Evolutionary conservation across 352 stramenopile species (phyloP).

Genomic region (Phytophthora pisi): DNA sequence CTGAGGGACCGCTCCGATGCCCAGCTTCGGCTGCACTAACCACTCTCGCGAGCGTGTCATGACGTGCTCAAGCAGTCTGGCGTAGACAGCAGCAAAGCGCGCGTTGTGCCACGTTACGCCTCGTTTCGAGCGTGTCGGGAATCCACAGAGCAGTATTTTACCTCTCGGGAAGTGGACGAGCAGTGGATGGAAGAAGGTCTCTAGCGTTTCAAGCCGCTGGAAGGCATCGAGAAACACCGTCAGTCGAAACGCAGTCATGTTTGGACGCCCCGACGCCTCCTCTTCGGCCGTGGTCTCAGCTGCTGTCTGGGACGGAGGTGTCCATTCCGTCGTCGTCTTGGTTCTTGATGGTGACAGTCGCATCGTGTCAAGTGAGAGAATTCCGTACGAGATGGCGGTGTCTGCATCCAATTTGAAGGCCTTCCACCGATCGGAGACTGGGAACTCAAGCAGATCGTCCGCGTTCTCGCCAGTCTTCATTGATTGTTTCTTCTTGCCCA

Average conservation of each 20-base stretch:
- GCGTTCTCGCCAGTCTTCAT: conserved; percentile 15
- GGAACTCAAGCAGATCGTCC: conserved; percentile 41
- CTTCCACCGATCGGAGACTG: conserved; percentile 44
- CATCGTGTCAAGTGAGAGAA: conserved; percentile 48
- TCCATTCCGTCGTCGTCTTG: conserved; percentile 6
- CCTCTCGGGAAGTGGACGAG: conserved; percentile 64
- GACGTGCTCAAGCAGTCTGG: conserved; percentile 56
- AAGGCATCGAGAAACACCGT: conserved; percentile 75
- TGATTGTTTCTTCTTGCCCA: conserved; percentile 20
- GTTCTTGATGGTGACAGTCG: conserved; percentile 10
- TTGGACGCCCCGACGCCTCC: conserved; percentile 1
- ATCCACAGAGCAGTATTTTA: conserved; percentile 70
- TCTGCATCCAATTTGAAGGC: conserved; percentile 52
- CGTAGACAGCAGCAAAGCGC: conserved; percentile 50
- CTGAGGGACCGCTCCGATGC: conserved; percentile 62
- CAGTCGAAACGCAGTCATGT: conserved; percentile 47
- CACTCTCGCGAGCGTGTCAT: conserved; percentile 61
- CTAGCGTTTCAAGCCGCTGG: conserved; percentile 64
- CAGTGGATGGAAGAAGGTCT: conserved; percentile 61
- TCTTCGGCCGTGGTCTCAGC: conserved; percentile 23
- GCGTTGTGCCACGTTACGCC: conserved; percentile 57
- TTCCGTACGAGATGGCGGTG: conserved; percentile 52
- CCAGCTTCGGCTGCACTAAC: conserved; percentile 78
- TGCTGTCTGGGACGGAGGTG: conserved; percentile 1
- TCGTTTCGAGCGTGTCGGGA: conserved; percentile 46